A percentile compares a stretch with the other conserved stretches of the same genome.
These are phyloP conservation scores for Xylariaceae sp. DNA, from an alignment of 2,329 filamentous ascomycete species.

Conservation along the genomic window DNA sequence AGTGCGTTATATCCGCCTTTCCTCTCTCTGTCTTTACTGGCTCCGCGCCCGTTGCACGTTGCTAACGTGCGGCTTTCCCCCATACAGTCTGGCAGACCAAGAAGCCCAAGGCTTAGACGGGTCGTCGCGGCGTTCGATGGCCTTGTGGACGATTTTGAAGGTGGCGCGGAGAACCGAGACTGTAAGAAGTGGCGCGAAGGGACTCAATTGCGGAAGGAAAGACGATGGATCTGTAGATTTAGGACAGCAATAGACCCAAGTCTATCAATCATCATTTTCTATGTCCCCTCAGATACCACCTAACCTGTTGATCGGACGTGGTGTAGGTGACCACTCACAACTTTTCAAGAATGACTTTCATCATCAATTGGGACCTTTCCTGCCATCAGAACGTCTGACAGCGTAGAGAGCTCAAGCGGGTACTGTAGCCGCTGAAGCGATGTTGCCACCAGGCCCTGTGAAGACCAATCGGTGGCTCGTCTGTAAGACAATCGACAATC, in stretches of 20 bases:
- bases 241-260: conserved; percentile 19
- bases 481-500: too few relatives aligned
- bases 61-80: conserved; percentile 3
- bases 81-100: conserved; percentile 42
- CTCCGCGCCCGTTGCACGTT: conserved; percentile 2
- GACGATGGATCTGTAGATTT: conserved; percentile 18
- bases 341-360: too few relatives aligned
- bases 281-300: too few relatives aligned
- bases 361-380: too few relatives aligned
- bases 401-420: too few relatives aligned
- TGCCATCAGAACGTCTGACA: too few relatives aligned
- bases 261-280: too few relatives aligned
- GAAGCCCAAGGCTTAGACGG: conserved; percentile 35
- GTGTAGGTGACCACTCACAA: too few relatives aligned
- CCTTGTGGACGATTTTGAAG: background rate
- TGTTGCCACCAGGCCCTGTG: too few relatives aligned
- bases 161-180: background rate
- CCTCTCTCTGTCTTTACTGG: background rate
- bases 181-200: background rate
- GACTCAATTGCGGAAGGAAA: background rate
- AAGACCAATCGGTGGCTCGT: too few relatives aligned
- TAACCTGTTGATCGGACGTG: too few relatives aligned
- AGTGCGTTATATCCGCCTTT: conserved; percentile 39
- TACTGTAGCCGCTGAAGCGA: too few relatives aligned
- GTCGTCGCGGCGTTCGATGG: conserved; percentile 2